Evolutionary conservation across 352 stramenopile genomes (phyloP).

Genomic region (Phytophthora agathidicida): DNA sequence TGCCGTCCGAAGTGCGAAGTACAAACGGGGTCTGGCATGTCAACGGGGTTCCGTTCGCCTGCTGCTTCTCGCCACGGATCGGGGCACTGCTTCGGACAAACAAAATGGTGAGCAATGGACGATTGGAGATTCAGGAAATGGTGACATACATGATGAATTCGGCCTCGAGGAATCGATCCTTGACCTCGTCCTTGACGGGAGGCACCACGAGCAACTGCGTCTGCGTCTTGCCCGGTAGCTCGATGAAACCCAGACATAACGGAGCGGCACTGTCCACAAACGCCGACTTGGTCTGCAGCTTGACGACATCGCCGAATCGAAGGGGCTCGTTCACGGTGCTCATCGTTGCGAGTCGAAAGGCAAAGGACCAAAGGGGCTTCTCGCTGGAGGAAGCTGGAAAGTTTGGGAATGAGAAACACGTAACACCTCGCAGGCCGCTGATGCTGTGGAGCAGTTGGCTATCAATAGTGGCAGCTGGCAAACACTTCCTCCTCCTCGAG

Average conservation of each 20-base stretch:
- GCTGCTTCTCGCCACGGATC: conserved; percentile 57
- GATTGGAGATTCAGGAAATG: background rate
- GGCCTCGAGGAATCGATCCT: conserved; percentile 49
- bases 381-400: conserved; percentile 30
- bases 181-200: conserved; percentile 49
- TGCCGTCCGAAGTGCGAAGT: conserved; percentile 59
- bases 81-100: conserved; percentile 30
- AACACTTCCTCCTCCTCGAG: background rate
- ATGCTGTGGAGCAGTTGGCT: conserved; percentile 8
- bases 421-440: conserved; percentile 16
- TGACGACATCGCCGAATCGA: conserved; percentile 63
- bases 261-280: conserved; percentile 30
- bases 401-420: conserved; percentile 31
- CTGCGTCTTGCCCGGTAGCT: conserved; percentile 43
- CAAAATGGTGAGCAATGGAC: conserved; percentile 1
- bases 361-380: conserved; percentile 3
- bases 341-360: conserved; percentile 24
- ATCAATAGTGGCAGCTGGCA: conserved; percentile 35
- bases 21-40: conserved; percentile 77
- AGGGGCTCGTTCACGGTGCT: conserved; percentile 36
- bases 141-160: conserved; percentile 74
- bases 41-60: conserved; percentile 48
- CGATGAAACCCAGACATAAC: conserved; percentile 51
- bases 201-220: conserved; percentile 62
- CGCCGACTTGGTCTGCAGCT: conserved; percentile 45